phyloP scores from a whole-genome alignment of 495 filamentous ascomycete species.

The Aspergillus olivimuriae region DNA sequence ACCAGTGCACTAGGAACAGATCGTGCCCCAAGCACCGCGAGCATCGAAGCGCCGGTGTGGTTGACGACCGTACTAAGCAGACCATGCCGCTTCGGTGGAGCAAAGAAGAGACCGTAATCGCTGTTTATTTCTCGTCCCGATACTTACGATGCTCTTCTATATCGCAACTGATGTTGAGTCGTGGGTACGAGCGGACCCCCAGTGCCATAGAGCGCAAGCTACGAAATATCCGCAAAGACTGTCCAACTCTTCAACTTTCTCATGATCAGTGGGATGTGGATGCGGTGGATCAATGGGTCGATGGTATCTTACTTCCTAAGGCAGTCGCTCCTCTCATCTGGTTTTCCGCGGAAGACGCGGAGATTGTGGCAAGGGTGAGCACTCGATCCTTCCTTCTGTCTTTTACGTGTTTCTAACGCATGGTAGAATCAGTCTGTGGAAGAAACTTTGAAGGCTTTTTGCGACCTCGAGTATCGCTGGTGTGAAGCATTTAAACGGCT shows the following conservation, averaged over 20 bases:
- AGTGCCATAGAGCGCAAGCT: background rate
- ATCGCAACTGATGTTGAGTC: background rate
- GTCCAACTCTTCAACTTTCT: constrained; percentile 29
- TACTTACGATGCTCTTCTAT: background rate
- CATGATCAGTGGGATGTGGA: background rate
- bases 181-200: background rate
- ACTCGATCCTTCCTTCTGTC: background rate
- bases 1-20: too few species aligned
- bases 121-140: background rate
- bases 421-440: background rate
- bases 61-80: background rate
- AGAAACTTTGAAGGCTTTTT: background rate
- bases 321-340: constrained; percentile 1
- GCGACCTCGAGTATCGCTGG: background rate
- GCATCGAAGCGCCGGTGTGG: too few species aligned
- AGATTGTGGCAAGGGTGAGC: constrained; percentile 1
- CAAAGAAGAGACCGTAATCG: background rate
- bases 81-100: background rate
- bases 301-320: background rate
- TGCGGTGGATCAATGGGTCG: background rate
- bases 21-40: too few species aligned
- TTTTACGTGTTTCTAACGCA: background rate
- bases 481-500: background rate
- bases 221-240: constrained; percentile 13
- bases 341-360: background rate